A percentile compares a stretch with the other conserved stretches of the same genome.
Evolutionary conservation across 257 asterid genomes (phyloP).

Genomic region (Nyctanthes arbortristis): DNA sequence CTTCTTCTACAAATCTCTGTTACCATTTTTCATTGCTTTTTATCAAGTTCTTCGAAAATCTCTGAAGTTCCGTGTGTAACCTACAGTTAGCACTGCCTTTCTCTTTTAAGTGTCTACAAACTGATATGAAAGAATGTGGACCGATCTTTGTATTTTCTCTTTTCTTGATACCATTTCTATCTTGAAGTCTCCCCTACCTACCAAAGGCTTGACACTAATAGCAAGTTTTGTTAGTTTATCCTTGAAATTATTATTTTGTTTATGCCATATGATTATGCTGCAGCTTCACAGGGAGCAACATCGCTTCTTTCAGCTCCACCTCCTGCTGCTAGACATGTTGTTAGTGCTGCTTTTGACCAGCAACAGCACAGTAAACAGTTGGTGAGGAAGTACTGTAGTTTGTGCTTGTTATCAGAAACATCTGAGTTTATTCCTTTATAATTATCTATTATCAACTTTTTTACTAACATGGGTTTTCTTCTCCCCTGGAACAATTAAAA

Average conservation of each 20-base stretch:
- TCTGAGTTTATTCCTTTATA: not conserved
- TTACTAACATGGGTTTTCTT: constrained; percentile 3
- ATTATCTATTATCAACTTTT: constrained; percentile 7
- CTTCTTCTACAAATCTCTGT: constrained; percentile 14
- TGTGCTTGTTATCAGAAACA: constrained; percentile 14
- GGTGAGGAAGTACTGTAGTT: constrained; percentile 46
- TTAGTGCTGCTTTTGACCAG: constrained; percentile 79
- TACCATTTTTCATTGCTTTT: not conserved
- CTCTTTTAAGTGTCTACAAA: not conserved
- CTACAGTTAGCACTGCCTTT: constrained; percentile 12
- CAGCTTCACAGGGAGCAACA: constrained; percentile 83
- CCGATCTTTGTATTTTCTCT: constrained; percentile 19
- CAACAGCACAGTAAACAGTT: constrained; percentile 83
- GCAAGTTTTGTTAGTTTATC: constrained; percentile 10
- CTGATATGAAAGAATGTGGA: not conserved
- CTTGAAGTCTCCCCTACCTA: constrained; percentile 6
- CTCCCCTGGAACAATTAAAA: not conserved
- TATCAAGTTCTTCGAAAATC: constrained; percentile 16
- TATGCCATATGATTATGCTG: constrained; percentile 30
- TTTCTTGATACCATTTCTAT: constrained; percentile 23
- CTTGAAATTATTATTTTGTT: constrained; percentile 21
- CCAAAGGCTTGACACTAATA: constrained; percentile 18
- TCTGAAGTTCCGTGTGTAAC: constrained; percentile 15
- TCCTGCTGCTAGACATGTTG: constrained; percentile 70
- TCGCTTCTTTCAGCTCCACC: constrained; percentile 60